Evolutionary conservation across 1,284 basidiomycete genomes (phyloP).

Genomic region (Microbotryum silenes-acaulis): DNA sequence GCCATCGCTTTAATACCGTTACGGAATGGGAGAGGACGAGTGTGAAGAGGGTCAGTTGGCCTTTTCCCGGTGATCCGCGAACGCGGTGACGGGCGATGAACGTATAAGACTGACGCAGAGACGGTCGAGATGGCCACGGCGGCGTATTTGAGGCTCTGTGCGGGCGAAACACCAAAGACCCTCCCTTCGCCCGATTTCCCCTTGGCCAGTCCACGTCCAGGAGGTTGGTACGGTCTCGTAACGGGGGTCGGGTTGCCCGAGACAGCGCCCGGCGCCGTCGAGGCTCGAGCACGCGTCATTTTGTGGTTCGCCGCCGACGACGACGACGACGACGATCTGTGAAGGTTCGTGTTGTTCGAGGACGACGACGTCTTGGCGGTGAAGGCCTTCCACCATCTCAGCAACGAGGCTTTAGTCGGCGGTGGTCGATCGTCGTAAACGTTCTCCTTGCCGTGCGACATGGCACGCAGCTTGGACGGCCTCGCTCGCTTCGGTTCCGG

Average conservation of each 20-base stretch:
- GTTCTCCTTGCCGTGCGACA: slow-evolving; percentile 1
- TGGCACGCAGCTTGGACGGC: neutral
- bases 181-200: slow-evolving; percentile 17
- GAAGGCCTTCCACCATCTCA: slow-evolving; percentile 34
- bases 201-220: slow-evolving; percentile 12
- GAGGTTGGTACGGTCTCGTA: slow-evolving; percentile 7
- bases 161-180: slow-evolving; percentile 80
- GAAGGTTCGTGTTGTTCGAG: neutral
- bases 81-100: neutral
- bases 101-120: slow-evolving; percentile 11
- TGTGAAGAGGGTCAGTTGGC: neutral
- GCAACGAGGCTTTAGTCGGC: slow-evolving; percentile 25
- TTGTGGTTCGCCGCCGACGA: neutral
- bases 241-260: neutral
- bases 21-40: neutral
- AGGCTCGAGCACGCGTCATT: neutral
- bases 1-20: slow-evolving; percentile 28
- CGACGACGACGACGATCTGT: neutral
- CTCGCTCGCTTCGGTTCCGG: neutral
- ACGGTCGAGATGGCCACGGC: slow-evolving; percentile 79
- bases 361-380: slow-evolving; percentile 5
- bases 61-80: too few relatives aligned
- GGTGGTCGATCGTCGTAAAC: slow-evolving; percentile 15
- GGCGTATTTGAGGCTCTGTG: slow-evolving; percentile 74
- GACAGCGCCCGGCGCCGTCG: neutral